Conservation (phyloP, 2,329 filamentous ascomycete genomes). For the Hypoxylon sp. region DNA sequence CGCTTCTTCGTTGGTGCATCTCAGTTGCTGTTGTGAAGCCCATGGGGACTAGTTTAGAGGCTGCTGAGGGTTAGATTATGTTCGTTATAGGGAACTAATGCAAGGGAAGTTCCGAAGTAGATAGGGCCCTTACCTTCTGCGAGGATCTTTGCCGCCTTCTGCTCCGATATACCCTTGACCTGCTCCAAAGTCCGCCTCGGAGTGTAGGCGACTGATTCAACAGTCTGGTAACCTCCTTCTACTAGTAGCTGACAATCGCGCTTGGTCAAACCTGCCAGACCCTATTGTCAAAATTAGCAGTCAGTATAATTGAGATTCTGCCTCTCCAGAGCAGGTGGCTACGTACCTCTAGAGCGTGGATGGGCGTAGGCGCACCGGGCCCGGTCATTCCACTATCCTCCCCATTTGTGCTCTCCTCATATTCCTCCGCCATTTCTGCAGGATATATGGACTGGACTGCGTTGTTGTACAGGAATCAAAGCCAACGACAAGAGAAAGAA, state of each 20-base stretch:
- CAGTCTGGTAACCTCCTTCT: conserved; percentile 94
- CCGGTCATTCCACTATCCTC: conserved; percentile 83
- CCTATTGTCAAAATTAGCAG: conserved; percentile 66
- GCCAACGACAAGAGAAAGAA: conserved; percentile 3
- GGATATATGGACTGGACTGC: conserved; percentile 38
- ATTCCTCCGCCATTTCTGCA: conserved; percentile 67
- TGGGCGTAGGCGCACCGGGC: conserved; percentile 93
- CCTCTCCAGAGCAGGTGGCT: conserved; percentile 5
- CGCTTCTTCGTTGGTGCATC: conserved; percentile 97
- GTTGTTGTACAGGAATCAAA: neutral
- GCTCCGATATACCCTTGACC: conserved; percentile 98
- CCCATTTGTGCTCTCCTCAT: conserved; percentile 74
- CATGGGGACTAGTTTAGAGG: conserved; percentile 97
- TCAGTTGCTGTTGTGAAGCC: conserved; percentile 99
- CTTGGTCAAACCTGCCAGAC: conserved; percentile 89
- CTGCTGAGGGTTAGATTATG: conserved; percentile 61
- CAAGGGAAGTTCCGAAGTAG: conserved; percentile 6
- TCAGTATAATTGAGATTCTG: neutral
- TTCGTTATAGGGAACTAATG: conserved; percentile 18
- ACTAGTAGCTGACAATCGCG: conserved; percentile 94
- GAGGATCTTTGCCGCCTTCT: conserved; percentile 93
- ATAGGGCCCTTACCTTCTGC: conserved; percentile 79
- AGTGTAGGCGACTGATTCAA: conserved; percentile 95
- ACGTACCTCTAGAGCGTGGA: conserved; percentile 86
- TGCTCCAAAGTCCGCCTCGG: conserved; percentile 87